phyloP scores from a whole-genome alignment of 148 eudicot species.

The Nepenthes gracilis region DNA sequence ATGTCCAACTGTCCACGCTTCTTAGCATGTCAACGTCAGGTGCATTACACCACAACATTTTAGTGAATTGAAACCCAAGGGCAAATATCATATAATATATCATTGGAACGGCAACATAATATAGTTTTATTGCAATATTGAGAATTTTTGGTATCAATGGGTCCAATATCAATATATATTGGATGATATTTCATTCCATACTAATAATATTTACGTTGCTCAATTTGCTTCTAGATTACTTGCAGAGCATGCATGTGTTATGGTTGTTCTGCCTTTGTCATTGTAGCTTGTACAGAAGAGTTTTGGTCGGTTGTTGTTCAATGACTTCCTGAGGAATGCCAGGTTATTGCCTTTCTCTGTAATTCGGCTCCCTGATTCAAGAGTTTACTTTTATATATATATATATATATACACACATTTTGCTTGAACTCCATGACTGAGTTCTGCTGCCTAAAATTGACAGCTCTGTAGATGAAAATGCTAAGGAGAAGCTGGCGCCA shows the following conservation, averaged over 20 bases:
- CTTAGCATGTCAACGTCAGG: no score
- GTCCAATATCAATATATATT: not conserved
- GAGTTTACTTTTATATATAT: not conserved
- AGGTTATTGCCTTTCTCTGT: constrained; percentile 30
- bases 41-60: no score
- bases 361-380: not conserved
- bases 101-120: no score
- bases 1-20: no score
- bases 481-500: constrained; percentile 77
- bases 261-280: constrained; percentile 9
- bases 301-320: constrained; percentile 69
- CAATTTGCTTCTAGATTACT: not conserved
- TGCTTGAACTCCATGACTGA: not conserved
- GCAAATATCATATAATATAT: no score
- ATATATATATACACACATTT: constrained; percentile 2
- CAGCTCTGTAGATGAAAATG: constrained; percentile 72
- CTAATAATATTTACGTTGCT: not conserved
- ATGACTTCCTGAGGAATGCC: constrained; percentile 73
- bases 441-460: constrained; percentile 1
- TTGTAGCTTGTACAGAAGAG: constrained; percentile 99
- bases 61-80: no score
- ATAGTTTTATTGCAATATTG: no score
- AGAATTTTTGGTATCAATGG: no score
- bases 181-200: not conserved
- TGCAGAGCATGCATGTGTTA: not conserved